A percentile compares a stretch with the other conserved stretches of the same genome.
Conservation (phyloP, 768 basidiomycete species). For the Tubosaeta sp. region DNA sequence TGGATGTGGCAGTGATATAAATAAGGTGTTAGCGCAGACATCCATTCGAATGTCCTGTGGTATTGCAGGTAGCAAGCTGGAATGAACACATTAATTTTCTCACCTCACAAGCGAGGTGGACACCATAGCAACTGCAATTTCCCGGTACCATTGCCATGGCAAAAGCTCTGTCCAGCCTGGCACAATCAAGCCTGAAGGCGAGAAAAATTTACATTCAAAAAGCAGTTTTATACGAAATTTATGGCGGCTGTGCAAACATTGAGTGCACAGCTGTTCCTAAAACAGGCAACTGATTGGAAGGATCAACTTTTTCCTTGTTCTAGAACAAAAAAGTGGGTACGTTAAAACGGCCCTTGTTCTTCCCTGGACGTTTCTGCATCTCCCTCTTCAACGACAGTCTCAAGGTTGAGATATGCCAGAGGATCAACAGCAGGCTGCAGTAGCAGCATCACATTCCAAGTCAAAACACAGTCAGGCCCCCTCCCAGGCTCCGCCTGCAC, state of each 20-base stretch:
- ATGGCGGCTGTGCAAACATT: neutral
- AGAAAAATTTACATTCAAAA: neutral
- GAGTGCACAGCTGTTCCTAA: neutral
- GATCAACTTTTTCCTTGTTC: conserved; percentile 17
- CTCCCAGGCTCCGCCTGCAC: conserved; percentile 48
- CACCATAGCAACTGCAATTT: neutral
- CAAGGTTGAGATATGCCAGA: conserved; percentile 26
- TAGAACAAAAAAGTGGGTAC: conserved; percentile 15
- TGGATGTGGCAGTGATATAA: too few relatives aligned
- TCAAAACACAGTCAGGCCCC: conserved; percentile 46
- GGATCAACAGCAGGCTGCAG: conserved; percentile 13
- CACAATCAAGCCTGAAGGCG: too few relatives aligned
- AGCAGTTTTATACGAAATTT: conserved; percentile 3
- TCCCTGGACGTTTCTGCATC: conserved; percentile 2
- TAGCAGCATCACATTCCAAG: conserved; percentile 26
- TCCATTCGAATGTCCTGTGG: too few relatives aligned
- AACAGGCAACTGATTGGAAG: neutral
- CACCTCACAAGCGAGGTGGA: neutral
- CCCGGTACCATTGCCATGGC: neutral
- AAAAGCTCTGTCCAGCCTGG: neutral
- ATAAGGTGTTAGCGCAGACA: too few relatives aligned
- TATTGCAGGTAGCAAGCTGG: too few relatives aligned
- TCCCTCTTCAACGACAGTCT: neutral
- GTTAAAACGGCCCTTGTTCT: conserved; percentile 14
- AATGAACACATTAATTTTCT: too few relatives aligned